Evolutionary conservation across 139 green algal genomes (phyloP), one percentile per base, ranked within the genome.

Genomic region (Tetradesmus lagerheimii): DNA sequence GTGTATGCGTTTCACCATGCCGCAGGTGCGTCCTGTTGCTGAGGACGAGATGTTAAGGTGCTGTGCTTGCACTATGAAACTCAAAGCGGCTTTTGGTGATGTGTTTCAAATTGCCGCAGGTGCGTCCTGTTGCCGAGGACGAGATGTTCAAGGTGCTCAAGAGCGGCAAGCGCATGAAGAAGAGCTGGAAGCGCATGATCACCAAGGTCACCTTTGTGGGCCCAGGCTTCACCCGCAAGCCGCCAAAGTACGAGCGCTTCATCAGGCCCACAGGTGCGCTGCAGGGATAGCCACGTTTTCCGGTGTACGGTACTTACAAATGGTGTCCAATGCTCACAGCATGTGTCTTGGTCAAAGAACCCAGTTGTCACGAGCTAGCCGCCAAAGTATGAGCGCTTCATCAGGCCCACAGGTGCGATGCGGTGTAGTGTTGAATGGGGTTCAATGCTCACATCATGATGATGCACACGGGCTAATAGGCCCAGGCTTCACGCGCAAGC

Each of bases 1-100:
- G n/a, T n/a, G n/a, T n/a, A n/a, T n/a, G n/a, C n/a, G n/a, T n/a
- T n/a, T n/a, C n/a, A n/a, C n/a, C n/a, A n/a, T 75, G 25, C 16
- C 34, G 29, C 29, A 35, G 64, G 64, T 62, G 12, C 47, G 47
- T 12, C 98, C 98, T 20, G 95, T 99, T 9, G 97, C 98, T 15
- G 98, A 99, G 94, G 97, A 99, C 67, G 98, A 99, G 93, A 99
- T 99, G 98, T 99, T 99, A 97, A 97, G 90, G 98, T 99, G 67
- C 89, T 99, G n/a, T n/a, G n/a, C n/a, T n/a, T n/a, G n/a, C n/a
- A n/a, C n/a, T n/a, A n/a, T n/a, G n/a, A n/a, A n/a, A n/a, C n/a
- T n/a, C n/a, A n/a, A n/a, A n/a, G n/a, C n/a, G n/a, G n/a, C n/a
- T n/a, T n/a, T n/a, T n/a, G n/a, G n/a, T n/a, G n/a, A n/a, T n/a